These are phyloP conservation scores for Salvia splendens DNA, from an alignment of 257 asterid genomes.

Conservation along the genomic window DNA sequence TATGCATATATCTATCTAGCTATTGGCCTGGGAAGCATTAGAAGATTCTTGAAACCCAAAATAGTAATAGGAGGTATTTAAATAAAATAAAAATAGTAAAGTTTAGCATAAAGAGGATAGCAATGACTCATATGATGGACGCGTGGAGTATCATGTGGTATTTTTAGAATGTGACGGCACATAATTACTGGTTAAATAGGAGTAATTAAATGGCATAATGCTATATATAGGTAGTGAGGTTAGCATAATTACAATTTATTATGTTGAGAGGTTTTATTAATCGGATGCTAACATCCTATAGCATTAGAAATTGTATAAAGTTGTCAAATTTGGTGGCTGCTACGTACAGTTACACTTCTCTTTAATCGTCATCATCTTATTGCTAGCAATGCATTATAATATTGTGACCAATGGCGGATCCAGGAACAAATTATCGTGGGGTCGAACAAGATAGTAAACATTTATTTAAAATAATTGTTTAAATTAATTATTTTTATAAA, in stretches of 20 bases:
- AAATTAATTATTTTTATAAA: too few relatives aligned
- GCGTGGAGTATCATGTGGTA: constrained; percentile 40
- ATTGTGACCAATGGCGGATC: too few relatives aligned
- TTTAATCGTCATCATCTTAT: too few relatives aligned
- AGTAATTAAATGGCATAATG: constrained; percentile 40
- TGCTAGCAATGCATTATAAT: too few relatives aligned
- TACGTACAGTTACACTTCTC: neutral
- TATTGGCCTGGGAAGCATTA: constrained; percentile 24
- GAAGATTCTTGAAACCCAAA: constrained; percentile 58
- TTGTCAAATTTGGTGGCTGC: constrained; percentile 8
- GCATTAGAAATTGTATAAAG: neutral
- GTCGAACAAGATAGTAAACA: too few relatives aligned
- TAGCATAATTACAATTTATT: constrained; percentile 37
- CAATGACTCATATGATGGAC: constrained; percentile 44
- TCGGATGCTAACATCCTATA: constrained; percentile 5
- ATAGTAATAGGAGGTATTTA: constrained; percentile 35
- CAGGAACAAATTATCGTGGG: too few relatives aligned
- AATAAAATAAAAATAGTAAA: constrained; percentile 29
- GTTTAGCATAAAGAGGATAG: neutral
- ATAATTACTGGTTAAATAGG: constrained; percentile 28
- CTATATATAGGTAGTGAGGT: constrained; percentile 62
- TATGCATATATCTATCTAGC: neutral
- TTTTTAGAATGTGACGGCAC: constrained; percentile 38
- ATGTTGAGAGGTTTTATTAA: constrained; percentile 27
- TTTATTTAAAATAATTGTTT: too few relatives aligned